Conservation (phyloP, 208 protist genomes). For the Leishmania amazonensis region DNA sequence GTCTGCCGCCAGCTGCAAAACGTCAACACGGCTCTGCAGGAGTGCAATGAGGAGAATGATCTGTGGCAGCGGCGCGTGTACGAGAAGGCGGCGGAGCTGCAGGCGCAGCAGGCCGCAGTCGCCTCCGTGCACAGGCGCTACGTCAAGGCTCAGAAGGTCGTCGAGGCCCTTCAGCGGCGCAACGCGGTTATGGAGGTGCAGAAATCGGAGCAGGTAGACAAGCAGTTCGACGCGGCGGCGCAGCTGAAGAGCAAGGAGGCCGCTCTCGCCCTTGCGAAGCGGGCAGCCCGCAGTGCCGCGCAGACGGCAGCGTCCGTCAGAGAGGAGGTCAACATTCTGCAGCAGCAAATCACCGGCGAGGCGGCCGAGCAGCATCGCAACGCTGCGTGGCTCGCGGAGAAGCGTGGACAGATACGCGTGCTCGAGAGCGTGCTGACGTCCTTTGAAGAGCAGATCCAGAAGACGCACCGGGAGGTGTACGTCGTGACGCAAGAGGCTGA, state of each 20-base stretch:
- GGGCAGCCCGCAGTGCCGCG: slow-evolving; percentile 45
- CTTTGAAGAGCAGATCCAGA: slow-evolving; percentile 88
- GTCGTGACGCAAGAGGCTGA: slow-evolving; percentile 89
- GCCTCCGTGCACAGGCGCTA: slow-evolving; percentile 45
- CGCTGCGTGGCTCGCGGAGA: slow-evolving; percentile 77
- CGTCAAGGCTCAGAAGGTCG: slow-evolving; percentile 54
- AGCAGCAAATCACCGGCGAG: slow-evolving; percentile 66
- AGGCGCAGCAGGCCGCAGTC: slow-evolving; percentile 61
- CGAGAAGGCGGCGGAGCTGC: slow-evolving; percentile 66
- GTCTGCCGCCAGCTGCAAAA: slow-evolving; percentile 79
- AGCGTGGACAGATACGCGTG: slow-evolving; percentile 79
- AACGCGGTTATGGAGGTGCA: slow-evolving; percentile 66
- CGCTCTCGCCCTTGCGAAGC: slow-evolving; percentile 47
- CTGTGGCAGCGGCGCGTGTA: slow-evolving; percentile 60
- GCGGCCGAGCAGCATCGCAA: slow-evolving; percentile 73
- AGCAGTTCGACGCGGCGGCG: slow-evolving; percentile 37
- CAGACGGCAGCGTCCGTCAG: slow-evolving; percentile 39
- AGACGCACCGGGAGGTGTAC: slow-evolving; percentile 86
- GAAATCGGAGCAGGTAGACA: slow-evolving; percentile 56
- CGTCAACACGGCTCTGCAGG: slow-evolving; percentile 84
- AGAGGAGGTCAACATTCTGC: slow-evolving; percentile 74
- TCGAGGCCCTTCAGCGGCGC: slow-evolving; percentile 72
- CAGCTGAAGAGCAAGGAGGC: slow-evolving; percentile 53
- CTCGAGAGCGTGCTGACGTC: slow-evolving; percentile 88
- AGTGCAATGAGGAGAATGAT: slow-evolving; percentile 89